These are phyloP conservation scores for Saccharum officinarum DNA, from an alignment of 176 grass and related monocot genomes.

Conservation along the genomic window DNA sequence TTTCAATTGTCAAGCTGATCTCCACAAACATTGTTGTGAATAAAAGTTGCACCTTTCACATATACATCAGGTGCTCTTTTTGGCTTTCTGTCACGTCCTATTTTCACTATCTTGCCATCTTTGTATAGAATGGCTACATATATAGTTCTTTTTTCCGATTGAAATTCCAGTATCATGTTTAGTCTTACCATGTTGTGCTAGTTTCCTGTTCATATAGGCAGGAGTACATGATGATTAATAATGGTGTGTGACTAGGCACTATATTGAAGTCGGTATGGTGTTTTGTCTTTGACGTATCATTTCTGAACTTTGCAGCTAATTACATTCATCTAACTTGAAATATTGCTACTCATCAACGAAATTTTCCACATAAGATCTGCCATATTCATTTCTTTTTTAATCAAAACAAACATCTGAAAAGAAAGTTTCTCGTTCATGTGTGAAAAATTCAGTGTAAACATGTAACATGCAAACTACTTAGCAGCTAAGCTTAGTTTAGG, in stretches of 20 bases:
- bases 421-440: not conserved
- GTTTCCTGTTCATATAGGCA: too few species aligned
- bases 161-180: too few species aligned
- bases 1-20: not conserved
- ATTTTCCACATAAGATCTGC: not conserved
- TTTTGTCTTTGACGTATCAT: too few species aligned
- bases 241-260: too few species aligned
- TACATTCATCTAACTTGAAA: not conserved
- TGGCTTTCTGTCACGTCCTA: not conserved
- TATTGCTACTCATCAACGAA: not conserved
- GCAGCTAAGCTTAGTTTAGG: too few species aligned
- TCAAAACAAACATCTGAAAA: not conserved
- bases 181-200: too few species aligned
- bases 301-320: not conserved
- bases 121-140: not conserved
- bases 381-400: not conserved
- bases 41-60: not conserved
- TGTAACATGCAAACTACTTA: not conserved
- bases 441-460: not conserved
- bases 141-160: not conserved
- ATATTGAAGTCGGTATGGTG: too few species aligned
- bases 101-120: not conserved
- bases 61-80: not conserved
- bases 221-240: too few species aligned
- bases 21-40: not conserved